These are phyloP conservation scores for Xylariomycetidae sp. DNA, from an alignment of 2,329 filamentous ascomycete genomes.

Conservation along the genomic window DNA sequence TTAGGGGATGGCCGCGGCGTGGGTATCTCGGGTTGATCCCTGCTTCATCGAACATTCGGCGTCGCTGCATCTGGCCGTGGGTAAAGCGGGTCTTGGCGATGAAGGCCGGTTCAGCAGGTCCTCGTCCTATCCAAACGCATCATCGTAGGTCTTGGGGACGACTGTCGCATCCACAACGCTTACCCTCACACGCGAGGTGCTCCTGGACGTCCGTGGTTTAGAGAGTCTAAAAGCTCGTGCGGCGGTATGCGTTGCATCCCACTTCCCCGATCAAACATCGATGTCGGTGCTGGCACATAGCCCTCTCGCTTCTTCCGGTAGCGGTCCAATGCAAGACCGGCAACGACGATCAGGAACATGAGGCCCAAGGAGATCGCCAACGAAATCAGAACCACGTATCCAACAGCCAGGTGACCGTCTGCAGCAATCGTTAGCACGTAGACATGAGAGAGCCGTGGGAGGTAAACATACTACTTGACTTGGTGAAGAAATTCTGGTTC, in stretches of 20 bases:
- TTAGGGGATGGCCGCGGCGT: too few species aligned
- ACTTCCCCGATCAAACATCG: conserved; percentile 53
- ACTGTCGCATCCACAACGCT: conserved; percentile 1
- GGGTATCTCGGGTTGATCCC: conserved; percentile 21
- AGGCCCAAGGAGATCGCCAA: conserved; percentile 72
- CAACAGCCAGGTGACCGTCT: conserved; percentile 59
- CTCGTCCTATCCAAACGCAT: conserved; percentile 12
- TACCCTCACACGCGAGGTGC: conserved; percentile 43
- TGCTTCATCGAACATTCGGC: too few species aligned
- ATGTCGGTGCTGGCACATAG: conserved; percentile 70
- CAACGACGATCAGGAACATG: conserved; percentile 70
- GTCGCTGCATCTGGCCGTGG: too few species aligned
- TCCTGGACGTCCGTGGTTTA: conserved; percentile 42
- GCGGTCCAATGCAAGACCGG: conserved; percentile 69
- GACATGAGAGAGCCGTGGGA: neutral
- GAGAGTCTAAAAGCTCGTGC: conserved; percentile 50
- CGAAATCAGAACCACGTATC: conserved; percentile 74
- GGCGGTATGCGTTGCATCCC: conserved; percentile 57
- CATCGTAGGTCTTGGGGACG: conserved; percentile 3
- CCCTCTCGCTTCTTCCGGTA: conserved; percentile 72
- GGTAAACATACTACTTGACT: conserved; percentile 50
- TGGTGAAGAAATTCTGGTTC: conserved; percentile 66
- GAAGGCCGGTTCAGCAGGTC: conserved; percentile 4
- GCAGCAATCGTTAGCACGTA: conserved; percentile 11
- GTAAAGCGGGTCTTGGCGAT: too few species aligned